Conservation (phyloP, 345 rosid species). For the Brassica juncea region DNA sequence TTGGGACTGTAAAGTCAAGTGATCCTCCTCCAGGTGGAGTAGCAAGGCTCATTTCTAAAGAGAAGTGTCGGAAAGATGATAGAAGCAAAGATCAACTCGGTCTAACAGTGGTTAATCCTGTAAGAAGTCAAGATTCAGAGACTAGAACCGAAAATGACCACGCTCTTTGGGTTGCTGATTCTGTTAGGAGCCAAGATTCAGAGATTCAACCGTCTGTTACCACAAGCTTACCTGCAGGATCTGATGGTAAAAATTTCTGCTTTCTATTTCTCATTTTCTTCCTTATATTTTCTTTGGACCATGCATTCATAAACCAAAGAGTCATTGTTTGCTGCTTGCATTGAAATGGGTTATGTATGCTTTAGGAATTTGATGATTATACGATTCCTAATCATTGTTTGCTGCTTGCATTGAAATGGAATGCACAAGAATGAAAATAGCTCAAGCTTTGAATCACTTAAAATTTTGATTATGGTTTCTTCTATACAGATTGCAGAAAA, state of each 20-base stretch:
- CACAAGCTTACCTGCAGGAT: constrained; percentile 22
- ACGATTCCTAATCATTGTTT: not conserved
- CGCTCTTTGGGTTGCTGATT: not conserved
- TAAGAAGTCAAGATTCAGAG: constrained; percentile 21
- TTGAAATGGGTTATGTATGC: not conserved
- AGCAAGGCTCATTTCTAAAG: constrained; percentile 26
- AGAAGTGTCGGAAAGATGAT: constrained; percentile 12
- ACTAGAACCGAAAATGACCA: not conserved
- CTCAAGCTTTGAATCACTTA: not conserved
- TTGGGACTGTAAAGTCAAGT: constrained; percentile 28
- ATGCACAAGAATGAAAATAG: not conserved
- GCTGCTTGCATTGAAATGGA: not conserved
- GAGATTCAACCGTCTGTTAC: constrained; percentile 23
- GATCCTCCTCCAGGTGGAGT: constrained; percentile 36
- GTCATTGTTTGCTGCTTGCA: too few relatives aligned
- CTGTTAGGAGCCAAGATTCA: constrained; percentile 27
- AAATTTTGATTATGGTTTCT: not conserved
- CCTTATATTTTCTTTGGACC: not conserved
- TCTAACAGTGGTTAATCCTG: not conserved
- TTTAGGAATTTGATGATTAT: not conserved
- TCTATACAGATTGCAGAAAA: constrained; percentile 34
- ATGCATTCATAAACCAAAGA: not conserved
- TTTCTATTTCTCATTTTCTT: not conserved
- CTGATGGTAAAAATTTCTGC: constrained; percentile 31
- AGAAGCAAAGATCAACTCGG: not conserved